Base-by-base conservation (phyloP, 345 rosid genomes). In the Euphorbia peplus region DNA sequence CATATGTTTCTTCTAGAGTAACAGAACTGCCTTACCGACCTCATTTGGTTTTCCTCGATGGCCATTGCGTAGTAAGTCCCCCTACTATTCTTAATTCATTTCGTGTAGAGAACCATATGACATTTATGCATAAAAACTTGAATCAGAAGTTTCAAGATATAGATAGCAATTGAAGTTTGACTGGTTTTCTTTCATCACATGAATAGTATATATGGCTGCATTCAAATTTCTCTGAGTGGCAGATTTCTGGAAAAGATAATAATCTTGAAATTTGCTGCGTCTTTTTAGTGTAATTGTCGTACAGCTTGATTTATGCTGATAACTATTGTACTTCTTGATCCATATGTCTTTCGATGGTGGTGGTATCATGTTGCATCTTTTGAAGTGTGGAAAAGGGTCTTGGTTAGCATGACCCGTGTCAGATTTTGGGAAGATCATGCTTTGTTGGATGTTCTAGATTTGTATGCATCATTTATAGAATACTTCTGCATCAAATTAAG, bases 21-120 rank as follows among this genome's bases (percentile, higher is more conserved):
- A 88, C 96, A 3, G 92, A 87, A 66, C 81, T 93, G 83, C 95
- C 91, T 28, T 81, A 83, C 70, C 92, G 97, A 1, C 97, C 98
- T 4, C 91, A 79, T 74, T 67, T 93, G 83, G 84, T 89, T 76
- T 89, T 93, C 67, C 76, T 93, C 16, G 98, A 91, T 66, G 98
- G 96, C 68, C 98, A 93, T 70, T 89, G 90, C 73, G 75, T 69
- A 80, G 97, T 89, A 83, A 12, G 82, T 69, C 10, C 50, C 78
- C 60, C 63, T 60, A 54, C 30, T 24, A 66, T 51, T 15, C 66
- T 68, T 42, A 19, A 51, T 48, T 60, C 5, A 22, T n/a, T 42
- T 10, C 24, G 6, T 54, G 14, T 28, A 28, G 19, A 25, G 35
- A 56, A 56, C 3, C 10, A n/a, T 1, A 5, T 1, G 16, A 16